Evolutionary conservation across 2,329 filamentous ascomycete genomes (phyloP), one percentile per base, ranked within the genome.

Genomic region (Fusarium agapanthi): DNA sequence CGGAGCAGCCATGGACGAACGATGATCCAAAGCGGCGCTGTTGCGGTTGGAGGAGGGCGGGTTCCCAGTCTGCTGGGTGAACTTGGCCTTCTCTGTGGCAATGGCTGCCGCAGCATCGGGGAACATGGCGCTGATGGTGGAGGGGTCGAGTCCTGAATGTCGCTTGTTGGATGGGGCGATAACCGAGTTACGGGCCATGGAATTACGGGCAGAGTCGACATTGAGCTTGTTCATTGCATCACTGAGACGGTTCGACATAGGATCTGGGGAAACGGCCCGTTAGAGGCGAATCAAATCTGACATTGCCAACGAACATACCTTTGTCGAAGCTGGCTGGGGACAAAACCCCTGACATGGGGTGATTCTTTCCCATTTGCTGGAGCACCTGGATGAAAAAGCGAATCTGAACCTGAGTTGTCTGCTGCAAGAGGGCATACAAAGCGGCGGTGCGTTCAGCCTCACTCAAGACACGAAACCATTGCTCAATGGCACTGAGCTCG

Each of bases 301-400:
- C 13, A n/a, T 40, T 32, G 35, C 38, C 30, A 43, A 35, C 16
- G 22, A 40, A 79, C 85, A 78, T 83, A 96, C 95, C 95, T 86
- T 98, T 98, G 81, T 98, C 96, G 82, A 98, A 98, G 80, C 95
- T 97, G 61, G 96, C 93, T 35, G 96, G 96, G 34, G 96, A 98
- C 58, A 99, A 84, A 41, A 99, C 92, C 59, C 95, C 94, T 40
- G 95, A 97, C 93, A 98, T 97, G 34, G 96, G 96, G 82, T 98
- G 95, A 79, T 92, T 97, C 85, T 98, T 97, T 73, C 95, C 95
- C 96, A 98, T 99, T 83, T 99, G 96, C 86, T 98, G 95, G 77
- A 99, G 87, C 51, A 99, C 95, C 84, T 98, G 95, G 76, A 98
- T 98, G 84, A 99, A 99, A 87, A 99, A 99, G 61, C 96, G 92